Conservation (phyloP, 306 rosid species). For the Cicer cuneatum region DNA sequence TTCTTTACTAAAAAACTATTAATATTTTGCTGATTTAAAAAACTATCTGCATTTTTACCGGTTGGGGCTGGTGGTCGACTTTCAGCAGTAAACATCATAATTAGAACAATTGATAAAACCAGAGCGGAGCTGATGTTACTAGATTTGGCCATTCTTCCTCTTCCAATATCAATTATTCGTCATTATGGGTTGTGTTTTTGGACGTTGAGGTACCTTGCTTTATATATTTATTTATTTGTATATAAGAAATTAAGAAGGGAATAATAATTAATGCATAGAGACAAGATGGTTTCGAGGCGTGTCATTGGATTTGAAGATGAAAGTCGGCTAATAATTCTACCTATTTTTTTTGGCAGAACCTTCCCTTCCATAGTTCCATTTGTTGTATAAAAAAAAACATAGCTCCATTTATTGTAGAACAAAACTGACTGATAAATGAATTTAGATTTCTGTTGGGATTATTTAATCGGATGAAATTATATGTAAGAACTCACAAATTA, state of each 20-base stretch:
- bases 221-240: too few relatives aligned
- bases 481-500: too few relatives aligned
- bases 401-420: too few relatives aligned
- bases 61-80: constrained; percentile 20
- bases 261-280: background rate
- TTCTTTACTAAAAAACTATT: too few relatives aligned
- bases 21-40: too few relatives aligned
- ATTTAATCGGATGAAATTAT: too few relatives aligned
- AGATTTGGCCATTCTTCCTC: constrained; percentile 38
- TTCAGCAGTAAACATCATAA: background rate
- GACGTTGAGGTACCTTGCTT: background rate
- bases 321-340: background rate
- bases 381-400: too few relatives aligned
- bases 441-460: too few relatives aligned
- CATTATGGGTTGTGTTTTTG: constrained; percentile 4
- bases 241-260: too few relatives aligned
- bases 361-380: too few relatives aligned
- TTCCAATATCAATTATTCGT: background rate
- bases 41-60: background rate
- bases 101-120: constrained; percentile 36
- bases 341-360: background rate
- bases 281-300: background rate
- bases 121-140: background rate
- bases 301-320: constrained; percentile 25
- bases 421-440: too few relatives aligned